Base-by-base conservation (phyloP, 2,329 filamentous ascomycete species). In the Macrophomina pseudophaseolina region DNA sequence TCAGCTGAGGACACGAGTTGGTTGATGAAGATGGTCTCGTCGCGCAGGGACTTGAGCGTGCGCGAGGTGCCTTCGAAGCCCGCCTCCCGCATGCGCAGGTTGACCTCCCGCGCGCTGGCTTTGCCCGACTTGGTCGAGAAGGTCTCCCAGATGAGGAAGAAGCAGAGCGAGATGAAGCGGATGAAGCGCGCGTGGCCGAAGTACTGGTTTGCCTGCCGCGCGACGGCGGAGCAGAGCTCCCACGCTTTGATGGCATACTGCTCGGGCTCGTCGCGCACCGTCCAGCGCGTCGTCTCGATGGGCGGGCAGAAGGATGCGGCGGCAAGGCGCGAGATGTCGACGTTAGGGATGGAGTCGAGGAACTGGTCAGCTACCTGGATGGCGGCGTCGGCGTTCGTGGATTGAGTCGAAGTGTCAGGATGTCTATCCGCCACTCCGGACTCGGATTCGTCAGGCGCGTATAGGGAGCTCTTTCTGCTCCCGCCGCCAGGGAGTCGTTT, bases 11-110 rank as follows among this genome's bases (percentile, higher is more conserved):
- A 44, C 14, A 66, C 59, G 30, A 66, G 59, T 8, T 28, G 38
- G 33, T 66, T 66, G 53, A 66, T 66, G 16, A 66, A 42, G 32
- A 46, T 66, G 11, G 64, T 66, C 40, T 66, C 64, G 32, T 66
- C 64, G 44, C 64, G 64, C 23, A 66, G 51, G 8, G 54, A 52
- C 30, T 66, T 66, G 11, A 66, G 44, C 53, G 53, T 58, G 6
- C 64, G n/a, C 6, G 64, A 66, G 30, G 59, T 54, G 12, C 64
- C 64, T 23, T 58, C 49, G 53, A 66, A 66, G 7, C 64, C 64
- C 3, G 64, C 64, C n/a, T 66, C 64, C 12, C 64, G 38, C 64
- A 66, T 66, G 14, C 60, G 59, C 33, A 46, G n/a, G 42, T 66
- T 66, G 38, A 66, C 64, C 64, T 66, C 44, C 5, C 64, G 53